These are phyloP conservation scores for Aspergillus quadrilineatus DNA, from an alignment of 2,329 filamentous ascomycete genomes.

Conservation along the genomic window DNA sequence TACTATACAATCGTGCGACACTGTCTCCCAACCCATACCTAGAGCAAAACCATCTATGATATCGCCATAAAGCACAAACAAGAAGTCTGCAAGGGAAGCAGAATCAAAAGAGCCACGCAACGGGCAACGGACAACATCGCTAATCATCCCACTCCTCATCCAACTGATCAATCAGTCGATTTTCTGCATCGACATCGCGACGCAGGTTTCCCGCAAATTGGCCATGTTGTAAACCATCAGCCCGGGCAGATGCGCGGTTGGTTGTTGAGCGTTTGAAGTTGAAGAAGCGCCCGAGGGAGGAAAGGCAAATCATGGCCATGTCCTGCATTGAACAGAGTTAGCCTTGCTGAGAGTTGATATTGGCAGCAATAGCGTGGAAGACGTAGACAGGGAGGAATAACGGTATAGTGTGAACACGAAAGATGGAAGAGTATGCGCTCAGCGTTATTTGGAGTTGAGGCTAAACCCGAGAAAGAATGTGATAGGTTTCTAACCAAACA, in stretches of 20 bases:
- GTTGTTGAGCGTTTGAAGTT: slow-evolving; percentile 34
- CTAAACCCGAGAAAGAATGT: background rate
- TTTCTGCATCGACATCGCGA: slow-evolving; percentile 71
- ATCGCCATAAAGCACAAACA: background rate
- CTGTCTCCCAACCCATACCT: background rate
- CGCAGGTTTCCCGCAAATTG: slow-evolving; percentile 34
- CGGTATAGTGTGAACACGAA: background rate
- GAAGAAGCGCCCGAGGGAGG: slow-evolving; percentile 43
- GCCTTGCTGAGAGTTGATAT: slow-evolving; percentile 8
- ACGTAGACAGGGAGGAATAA: background rate
- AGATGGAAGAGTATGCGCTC: background rate
- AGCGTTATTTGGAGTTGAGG: background rate
- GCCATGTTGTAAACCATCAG: slow-evolving; percentile 18
- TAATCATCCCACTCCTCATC: slow-evolving; percentile 95
- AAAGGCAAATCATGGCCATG: slow-evolving; percentile 48
- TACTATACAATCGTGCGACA: background rate
- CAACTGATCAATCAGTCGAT: slow-evolving; percentile 88
- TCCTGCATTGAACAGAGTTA: slow-evolving; percentile 38
- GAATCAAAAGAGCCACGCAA: background rate
- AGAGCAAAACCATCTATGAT: background rate
- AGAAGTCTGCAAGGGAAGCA: background rate
- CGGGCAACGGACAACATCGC: background rate
- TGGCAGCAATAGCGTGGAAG: background rate
- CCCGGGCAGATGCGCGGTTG: slow-evolving; percentile 37
- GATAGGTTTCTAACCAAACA: background rate